phyloP scores from a whole-genome alignment of 2,329 filamentous ascomycete species.

The Fusarium redolens region DNA sequence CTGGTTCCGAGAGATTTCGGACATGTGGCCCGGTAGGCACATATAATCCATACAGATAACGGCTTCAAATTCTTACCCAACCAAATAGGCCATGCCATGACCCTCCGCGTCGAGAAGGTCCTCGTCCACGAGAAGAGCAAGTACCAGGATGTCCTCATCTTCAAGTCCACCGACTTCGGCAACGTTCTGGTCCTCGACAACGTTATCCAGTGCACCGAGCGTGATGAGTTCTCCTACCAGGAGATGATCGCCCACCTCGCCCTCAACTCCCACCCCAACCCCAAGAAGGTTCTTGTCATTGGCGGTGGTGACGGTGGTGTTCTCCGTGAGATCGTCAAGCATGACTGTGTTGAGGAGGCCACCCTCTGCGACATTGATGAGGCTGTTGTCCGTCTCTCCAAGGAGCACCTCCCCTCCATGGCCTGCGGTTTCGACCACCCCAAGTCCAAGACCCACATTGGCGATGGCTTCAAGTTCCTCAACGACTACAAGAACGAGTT shows the following conservation, averaged over 20 bases:
- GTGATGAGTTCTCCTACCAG: constrained; percentile 99
- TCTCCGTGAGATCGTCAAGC: constrained; percentile 98
- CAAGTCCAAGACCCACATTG: constrained; percentile 91
- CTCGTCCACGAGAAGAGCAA: constrained; percentile 99
- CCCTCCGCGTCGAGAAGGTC: constrained; percentile 95
- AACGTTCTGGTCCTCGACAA: constrained; percentile 98
- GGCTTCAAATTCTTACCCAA: constrained; percentile 3
- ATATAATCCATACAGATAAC: background rate
- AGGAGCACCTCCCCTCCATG: constrained; percentile 97
- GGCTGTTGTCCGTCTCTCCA: constrained; percentile 97
- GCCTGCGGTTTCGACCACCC: constrained; percentile 92
- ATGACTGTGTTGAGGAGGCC: constrained; percentile 95
- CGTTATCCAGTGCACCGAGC: constrained; percentile 98
- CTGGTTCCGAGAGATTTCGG: constrained; percentile 99
- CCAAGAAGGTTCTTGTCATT: constrained; percentile 98
- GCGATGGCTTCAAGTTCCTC: constrained; percentile 99
- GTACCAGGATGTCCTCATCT: constrained; percentile 99
- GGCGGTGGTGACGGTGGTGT: constrained; percentile 98
- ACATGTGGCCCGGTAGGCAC: constrained; percentile 88
- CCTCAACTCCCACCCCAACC: constrained; percentile 98
- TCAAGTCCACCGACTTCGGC: constrained; percentile 97
- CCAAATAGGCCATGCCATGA: constrained; percentile 89
- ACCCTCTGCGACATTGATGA: constrained; percentile 99
- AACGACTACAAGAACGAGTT: constrained; percentile 96
- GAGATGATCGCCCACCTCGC: constrained; percentile 99